Percentiles rank a stretch among this genome's conserved stretches.
Conservation (phyloP, 2,329 filamentous ascomycete genomes). For the Ascocoryne sarcoides region DNA sequence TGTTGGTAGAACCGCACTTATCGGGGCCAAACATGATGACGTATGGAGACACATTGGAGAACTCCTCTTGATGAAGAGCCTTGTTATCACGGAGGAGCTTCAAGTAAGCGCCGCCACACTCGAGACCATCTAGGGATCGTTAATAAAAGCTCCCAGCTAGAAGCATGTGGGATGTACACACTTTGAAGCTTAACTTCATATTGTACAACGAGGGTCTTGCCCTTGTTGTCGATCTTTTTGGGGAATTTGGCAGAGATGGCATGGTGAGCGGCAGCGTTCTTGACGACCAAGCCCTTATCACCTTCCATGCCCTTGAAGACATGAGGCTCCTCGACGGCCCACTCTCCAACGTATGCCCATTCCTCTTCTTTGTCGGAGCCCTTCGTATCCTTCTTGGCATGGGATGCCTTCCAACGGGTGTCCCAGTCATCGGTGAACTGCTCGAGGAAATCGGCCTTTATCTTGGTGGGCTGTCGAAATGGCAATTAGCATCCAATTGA, state of each 20-base stretch:
- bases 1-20: slow-evolving; percentile 99
- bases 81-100: slow-evolving; percentile 98
- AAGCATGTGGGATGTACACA: slow-evolving; percentile 41
- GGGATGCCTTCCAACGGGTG: slow-evolving; percentile 82
- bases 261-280: slow-evolving; percentile 96
- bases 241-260: slow-evolving; percentile 99
- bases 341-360: slow-evolving; percentile 95
- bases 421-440: slow-evolving; percentile 98
- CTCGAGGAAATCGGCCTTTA: slow-evolving; percentile 94
- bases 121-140: slow-evolving; percentile 64
- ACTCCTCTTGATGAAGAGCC: slow-evolving; percentile 93
- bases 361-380: slow-evolving; percentile 71
- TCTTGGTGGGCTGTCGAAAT: slow-evolving; percentile 59
- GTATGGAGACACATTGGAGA: slow-evolving; percentile 94
- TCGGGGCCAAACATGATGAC: slow-evolving; percentile 99
- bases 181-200: slow-evolving; percentile 99
- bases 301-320: slow-evolving; percentile 88
- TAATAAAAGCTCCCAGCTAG: slow-evolving; percentile 22
- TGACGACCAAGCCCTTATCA: slow-evolving; percentile 94
- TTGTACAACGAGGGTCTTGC: slow-evolving; percentile 92
- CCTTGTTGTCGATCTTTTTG: slow-evolving; percentile 94
- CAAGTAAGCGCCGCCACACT: slow-evolving; percentile 97
- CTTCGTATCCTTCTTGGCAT: slow-evolving; percentile 84
- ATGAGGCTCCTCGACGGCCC: slow-evolving; percentile 89
- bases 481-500: slow-evolving; percentile 14